phyloP scores from a whole-genome alignment of 2,329 filamentous ascomycete genomes.

The Karstenula rhodostoma region DNA sequence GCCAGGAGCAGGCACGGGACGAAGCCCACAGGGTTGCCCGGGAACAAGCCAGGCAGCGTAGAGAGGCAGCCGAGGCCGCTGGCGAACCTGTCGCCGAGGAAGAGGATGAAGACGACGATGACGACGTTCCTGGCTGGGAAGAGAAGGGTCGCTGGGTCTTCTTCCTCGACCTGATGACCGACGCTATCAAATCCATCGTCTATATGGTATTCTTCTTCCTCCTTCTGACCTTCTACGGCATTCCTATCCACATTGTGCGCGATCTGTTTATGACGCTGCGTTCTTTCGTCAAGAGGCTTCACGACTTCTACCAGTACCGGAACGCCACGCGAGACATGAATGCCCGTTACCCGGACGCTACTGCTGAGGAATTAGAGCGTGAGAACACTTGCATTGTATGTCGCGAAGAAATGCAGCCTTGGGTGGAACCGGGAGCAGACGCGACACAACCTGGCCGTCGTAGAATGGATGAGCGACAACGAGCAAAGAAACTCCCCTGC shows the following conservation, averaged over 20 bases:
- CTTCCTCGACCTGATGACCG: slow-evolving; percentile 83
- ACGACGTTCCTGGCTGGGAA: slow-evolving; percentile 96
- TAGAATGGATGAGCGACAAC: slow-evolving; percentile 77
- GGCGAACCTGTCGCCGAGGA: slow-evolving; percentile 46
- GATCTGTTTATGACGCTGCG: slow-evolving; percentile 94
- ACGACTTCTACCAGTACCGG: slow-evolving; percentile 87
- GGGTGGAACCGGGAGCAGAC: slow-evolving; percentile 61
- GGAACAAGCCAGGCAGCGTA: slow-evolving; percentile 74
- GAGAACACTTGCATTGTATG: slow-evolving; percentile 98
- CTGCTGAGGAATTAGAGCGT: slow-evolving; percentile 79
- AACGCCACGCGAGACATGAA: slow-evolving; percentile 96
- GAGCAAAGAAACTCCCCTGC: slow-evolving; percentile 95
- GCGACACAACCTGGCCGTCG: slow-evolving; percentile 46
- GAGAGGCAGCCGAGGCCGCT: slow-evolving; percentile 49
- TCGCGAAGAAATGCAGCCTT: slow-evolving; percentile 91
- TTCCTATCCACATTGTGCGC: slow-evolving; percentile 95
- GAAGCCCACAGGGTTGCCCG: slow-evolving; percentile 51
- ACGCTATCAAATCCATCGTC: slow-evolving; percentile 88
- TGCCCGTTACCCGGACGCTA: slow-evolving; percentile 86
- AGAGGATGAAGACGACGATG: slow-evolving; percentile 87
- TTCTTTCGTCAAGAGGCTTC: slow-evolving; percentile 89
- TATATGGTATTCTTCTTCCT: slow-evolving; percentile 94
- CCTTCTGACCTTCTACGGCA: slow-evolving; percentile 89
- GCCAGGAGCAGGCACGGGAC: slow-evolving; percentile 73
- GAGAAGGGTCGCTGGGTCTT: slow-evolving; percentile 93